Percentiles rank a stretch among this genome's conserved stretches.
Conservation (phyloP, 306 rosid species). For the Canavalia gladiata region DNA sequence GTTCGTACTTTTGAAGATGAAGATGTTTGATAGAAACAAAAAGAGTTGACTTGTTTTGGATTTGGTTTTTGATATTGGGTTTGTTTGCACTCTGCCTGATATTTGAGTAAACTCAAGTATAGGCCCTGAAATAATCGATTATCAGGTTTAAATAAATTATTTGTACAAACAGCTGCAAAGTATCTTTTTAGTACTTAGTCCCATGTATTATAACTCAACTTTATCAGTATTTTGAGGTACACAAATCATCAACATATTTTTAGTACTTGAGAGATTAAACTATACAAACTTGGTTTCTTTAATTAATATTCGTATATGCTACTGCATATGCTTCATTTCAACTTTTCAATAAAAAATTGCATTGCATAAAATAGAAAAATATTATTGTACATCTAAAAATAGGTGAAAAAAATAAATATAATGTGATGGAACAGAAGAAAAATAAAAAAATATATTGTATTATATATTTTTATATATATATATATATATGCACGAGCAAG, state of each 20-base stretch:
- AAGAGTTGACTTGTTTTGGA: constrained; percentile 65
- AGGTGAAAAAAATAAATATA: no score
- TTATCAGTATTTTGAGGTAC: neutral
- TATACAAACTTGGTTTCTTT: neutral
- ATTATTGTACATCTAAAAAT: no score
- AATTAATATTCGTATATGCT: neutral
- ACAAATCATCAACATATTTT: constrained; percentile 12
- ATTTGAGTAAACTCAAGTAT: constrained; percentile 48
- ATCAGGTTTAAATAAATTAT: constrained; percentile 10
- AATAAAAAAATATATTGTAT: no score
- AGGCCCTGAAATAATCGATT: neutral
- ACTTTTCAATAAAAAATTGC: neutral
- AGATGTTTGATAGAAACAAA: constrained; percentile 58
- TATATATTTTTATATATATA: no score
- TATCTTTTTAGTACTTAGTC: constrained; percentile 10
- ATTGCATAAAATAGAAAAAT: neutral
- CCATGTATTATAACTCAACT: constrained; percentile 10
- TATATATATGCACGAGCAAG: neutral
- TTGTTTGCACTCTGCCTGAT: constrained; percentile 62
- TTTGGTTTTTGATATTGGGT: constrained; percentile 68
- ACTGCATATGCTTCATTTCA: neutral
- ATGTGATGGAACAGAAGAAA: no score
- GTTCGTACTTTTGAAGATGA: constrained; percentile 69
- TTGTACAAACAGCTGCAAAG: constrained; percentile 34
- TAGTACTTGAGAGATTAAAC: neutral